phyloP scores from a whole-genome alignment of 2,329 filamentous ascomycete genomes.

The Fonsecaea nubica region DNA sequence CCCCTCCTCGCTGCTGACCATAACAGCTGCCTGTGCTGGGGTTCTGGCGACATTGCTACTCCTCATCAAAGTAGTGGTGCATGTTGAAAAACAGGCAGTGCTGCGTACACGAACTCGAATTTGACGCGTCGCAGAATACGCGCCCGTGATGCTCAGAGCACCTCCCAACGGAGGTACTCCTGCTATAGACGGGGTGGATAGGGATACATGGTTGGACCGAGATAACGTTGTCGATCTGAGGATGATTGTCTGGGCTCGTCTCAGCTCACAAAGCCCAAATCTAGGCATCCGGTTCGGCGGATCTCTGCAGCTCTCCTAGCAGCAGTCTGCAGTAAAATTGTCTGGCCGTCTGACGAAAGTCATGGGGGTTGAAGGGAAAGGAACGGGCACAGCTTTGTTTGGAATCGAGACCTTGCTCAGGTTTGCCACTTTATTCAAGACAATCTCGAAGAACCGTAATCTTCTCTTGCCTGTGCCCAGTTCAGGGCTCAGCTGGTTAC shows the following conservation, averaged over 20 bases:
- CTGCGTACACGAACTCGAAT: not conserved
- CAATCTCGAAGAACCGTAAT: not conserved
- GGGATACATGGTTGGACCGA: not conserved
- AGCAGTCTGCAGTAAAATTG: not conserved
- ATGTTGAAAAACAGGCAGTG: not conserved
- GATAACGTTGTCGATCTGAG: not conserved
- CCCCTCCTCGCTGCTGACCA: not conserved
- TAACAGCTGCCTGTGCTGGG: not conserved
- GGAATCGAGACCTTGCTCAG: not conserved
- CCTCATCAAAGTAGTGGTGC: not conserved
- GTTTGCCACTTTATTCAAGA: not conserved
- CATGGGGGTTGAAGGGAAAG: not conserved
- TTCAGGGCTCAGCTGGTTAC: slow-evolving; percentile 15
- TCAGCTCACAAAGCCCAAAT: slow-evolving; percentile 19
- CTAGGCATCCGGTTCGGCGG: slow-evolving; percentile 16
- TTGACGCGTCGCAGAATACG: not conserved
- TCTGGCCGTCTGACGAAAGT: not conserved
- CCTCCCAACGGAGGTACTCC: not conserved
- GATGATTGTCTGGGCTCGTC: slow-evolving; percentile 8
- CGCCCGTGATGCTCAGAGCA: not conserved
- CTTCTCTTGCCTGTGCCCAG: not conserved
- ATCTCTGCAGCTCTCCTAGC: not conserved
- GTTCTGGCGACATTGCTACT: slow-evolving; percentile 2
- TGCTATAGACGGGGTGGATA: not conserved
- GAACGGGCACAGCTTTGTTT: not conserved